Evolutionary conservation across 768 basidiomycete genomes (phyloP), one percentile per base, ranked within the genome.

Genomic region (Boletus eberwhitei): DNA sequence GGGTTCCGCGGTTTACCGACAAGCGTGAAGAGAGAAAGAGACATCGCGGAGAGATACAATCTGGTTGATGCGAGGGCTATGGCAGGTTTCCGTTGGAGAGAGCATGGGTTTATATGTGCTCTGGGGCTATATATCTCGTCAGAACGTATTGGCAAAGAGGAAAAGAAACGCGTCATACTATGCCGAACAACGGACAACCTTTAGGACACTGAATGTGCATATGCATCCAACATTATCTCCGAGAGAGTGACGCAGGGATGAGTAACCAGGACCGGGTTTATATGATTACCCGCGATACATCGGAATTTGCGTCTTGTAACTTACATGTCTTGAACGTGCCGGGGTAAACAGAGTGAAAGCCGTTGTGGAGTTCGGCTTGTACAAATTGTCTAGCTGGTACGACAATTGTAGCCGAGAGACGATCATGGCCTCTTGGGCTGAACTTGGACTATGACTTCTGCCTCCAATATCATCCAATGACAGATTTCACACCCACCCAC

Each of bases 401-500:
- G 24, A 24, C 24, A 4, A 24, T 12, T 4, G 17, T n/a, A 37
- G 36, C 32, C 5, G 32, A 32, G 32, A 29, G 24, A 26, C 29
- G 8, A 9, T 37, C 36, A 38, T 21, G 11, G 1, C 2, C 29
- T 8, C 2, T 31, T 9, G 31, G 31, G 31, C 8, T 8, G 29
- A 26, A 32, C 22, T 50, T 19, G 14, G 35, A 19, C 39, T 22
- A 53, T 59, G 58, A 19, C 46, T 5, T n/a, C 22, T 57, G 34
- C 40, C 16, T 39, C 22, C 34, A 19, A 26, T 11, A 35, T 32
- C 58, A 34, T 29, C 39, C 49, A 32, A 75, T 74, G 73, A 37
- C 73, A 40, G 62, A 59, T 49, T 83, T 85, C 60, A 64, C 61
- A n/a, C 69, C 77, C 11, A 72, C 79, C 7, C 80, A 80, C 39